phyloP scores from a whole-genome alignment of 768 basidiomycete species.

The Psilocybe cubensis region DNA sequence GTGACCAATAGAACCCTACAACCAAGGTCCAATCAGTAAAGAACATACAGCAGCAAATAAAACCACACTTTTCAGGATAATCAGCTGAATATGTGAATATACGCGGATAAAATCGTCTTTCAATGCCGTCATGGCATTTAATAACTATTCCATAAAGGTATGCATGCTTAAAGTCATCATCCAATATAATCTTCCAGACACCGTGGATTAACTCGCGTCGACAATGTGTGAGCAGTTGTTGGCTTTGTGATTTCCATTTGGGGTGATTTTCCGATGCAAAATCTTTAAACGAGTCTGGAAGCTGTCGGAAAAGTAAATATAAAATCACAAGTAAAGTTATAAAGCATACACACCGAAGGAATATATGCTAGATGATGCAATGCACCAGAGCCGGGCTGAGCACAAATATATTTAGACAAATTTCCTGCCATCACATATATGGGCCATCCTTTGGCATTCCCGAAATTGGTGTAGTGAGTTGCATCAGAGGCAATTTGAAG shows the following conservation, averaged over 20 bases:
- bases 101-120: slow-evolving; percentile 31
- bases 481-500: slow-evolving; percentile 24
- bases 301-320: slow-evolving; percentile 7
- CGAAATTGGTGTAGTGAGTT: slow-evolving; percentile 29
- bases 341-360: slow-evolving; percentile 34
- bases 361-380: slow-evolving; percentile 47
- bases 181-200: slow-evolving; percentile 34
- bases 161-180: slow-evolving; percentile 34
- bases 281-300: slow-evolving; percentile 14
- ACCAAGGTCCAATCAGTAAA: too few relatives aligned
- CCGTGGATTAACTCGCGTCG: slow-evolving; percentile 36
- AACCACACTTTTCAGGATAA: slow-evolving; percentile 46
- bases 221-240: slow-evolving; percentile 32
- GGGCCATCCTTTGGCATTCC: slow-evolving; percentile 41
- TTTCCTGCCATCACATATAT: slow-evolving; percentile 42
- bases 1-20: too few relatives aligned
- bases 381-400: slow-evolving; percentile 28
- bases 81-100: slow-evolving; percentile 43
- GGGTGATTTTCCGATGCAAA: slow-evolving; percentile 19
- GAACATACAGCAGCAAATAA: too few relatives aligned
- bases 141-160: slow-evolving; percentile 38
- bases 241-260: not conserved
- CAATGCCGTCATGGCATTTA: slow-evolving; percentile 32
- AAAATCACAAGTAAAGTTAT: too few relatives aligned
- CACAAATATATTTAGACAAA: slow-evolving; percentile 41